These are phyloP conservation scores for Paramecium sexaurelia DNA, from an alignment of 73 alveolate genomes.

Conservation along the genomic window DNA sequence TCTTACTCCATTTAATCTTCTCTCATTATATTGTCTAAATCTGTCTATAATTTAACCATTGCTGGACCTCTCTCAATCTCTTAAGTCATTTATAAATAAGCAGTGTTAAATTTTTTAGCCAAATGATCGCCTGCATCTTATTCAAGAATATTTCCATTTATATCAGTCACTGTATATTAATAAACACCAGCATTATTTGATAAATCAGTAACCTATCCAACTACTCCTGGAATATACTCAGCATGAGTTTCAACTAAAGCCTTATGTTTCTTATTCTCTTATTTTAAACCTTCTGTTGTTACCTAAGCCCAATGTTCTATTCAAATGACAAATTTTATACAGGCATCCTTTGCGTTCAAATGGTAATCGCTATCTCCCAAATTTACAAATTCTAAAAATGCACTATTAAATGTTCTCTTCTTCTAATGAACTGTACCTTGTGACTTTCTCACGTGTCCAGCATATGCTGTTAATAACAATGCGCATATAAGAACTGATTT, in stretches of 20 bases:
- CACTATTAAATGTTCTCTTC: constrained; percentile 15
- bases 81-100: not conserved
- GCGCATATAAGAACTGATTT: not conserved
- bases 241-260: not conserved
- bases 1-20: constrained; percentile 22
- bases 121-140: constrained; percentile 16
- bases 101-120: constrained; percentile 2
- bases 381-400: constrained; percentile 32
- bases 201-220: constrained; percentile 1
- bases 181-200: constrained; percentile 24
- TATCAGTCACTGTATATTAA: constrained; percentile 28
- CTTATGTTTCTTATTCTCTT: not conserved
- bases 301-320: constrained; percentile 50
- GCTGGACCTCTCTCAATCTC: constrained; percentile 38
- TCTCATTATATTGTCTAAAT: constrained; percentile 13
- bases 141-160: not conserved
- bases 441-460: constrained; percentile 13
- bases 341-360: not conserved
- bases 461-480: not conserved
- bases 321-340: not conserved
- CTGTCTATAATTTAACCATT: constrained; percentile 17
- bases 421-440: not conserved
- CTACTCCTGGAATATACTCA: constrained; percentile 2
- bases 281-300: not conserved
- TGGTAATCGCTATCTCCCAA: constrained; percentile 37